Conservation (phyloP, 2,329 filamentous ascomycete genomes). For the Polytolypa hystricis region DNA sequence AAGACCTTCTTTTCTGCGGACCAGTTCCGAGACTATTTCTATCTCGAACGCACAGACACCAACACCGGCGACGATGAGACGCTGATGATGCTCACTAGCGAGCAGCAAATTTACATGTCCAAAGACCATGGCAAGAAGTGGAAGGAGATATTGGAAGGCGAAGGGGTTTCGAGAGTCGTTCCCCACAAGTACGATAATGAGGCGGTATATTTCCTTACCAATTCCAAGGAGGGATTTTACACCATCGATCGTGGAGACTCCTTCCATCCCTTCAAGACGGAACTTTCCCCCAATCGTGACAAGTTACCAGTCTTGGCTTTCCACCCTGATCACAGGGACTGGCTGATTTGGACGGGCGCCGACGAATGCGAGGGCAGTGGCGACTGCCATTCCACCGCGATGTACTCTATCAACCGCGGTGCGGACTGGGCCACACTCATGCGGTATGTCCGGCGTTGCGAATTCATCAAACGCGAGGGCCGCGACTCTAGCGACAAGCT, state of each 20-base stretch:
- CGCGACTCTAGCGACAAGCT: slow-evolving; percentile 49
- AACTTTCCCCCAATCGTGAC: slow-evolving; percentile 44
- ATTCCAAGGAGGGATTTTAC: slow-evolving; percentile 58
- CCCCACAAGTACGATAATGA: slow-evolving; percentile 76
- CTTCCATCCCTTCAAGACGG: slow-evolving; percentile 63
- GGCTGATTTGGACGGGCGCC: slow-evolving; percentile 79
- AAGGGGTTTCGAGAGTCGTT: slow-evolving; percentile 59
- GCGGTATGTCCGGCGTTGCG: slow-evolving; percentile 67
- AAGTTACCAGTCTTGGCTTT: slow-evolving; percentile 53
- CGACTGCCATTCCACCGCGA: slow-evolving; percentile 63
- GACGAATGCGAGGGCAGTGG: slow-evolving; percentile 50
- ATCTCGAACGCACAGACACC: slow-evolving; percentile 65
- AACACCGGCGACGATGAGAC: slow-evolving; percentile 62
- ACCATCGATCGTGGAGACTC: slow-evolving; percentile 66
- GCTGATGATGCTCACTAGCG: slow-evolving; percentile 49
- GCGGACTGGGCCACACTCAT: slow-evolving; percentile 64
- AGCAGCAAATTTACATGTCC: slow-evolving; percentile 58
- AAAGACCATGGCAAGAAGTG: slow-evolving; percentile 84
- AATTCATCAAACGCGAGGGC: slow-evolving; percentile 64
- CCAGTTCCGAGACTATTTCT: slow-evolving; percentile 49
- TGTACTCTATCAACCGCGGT: slow-evolving; percentile 68
- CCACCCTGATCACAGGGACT: slow-evolving; percentile 75
- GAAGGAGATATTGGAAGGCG: slow-evolving; percentile 57
- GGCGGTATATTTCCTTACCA: slow-evolving; percentile 74
- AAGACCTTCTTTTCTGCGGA: slow-evolving; percentile 53